Evolutionary conservation across 2,329 filamentous ascomycete genomes (phyloP).

Genomic region (Drechmeria coniospora): DNA sequence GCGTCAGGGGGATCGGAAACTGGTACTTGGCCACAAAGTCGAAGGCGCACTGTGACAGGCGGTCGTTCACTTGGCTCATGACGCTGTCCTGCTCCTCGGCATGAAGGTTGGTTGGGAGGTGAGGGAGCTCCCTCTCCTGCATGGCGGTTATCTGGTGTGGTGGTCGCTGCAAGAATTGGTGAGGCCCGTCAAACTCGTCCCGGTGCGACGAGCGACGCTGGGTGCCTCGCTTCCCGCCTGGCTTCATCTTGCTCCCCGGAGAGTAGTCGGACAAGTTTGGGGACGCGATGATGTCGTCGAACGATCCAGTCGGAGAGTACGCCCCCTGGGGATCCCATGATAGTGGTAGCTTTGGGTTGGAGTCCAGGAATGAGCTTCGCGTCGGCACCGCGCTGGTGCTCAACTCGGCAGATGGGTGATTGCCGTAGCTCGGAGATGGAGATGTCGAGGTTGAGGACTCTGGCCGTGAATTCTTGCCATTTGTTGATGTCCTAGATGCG

Average conservation of each 20-base stretch:
- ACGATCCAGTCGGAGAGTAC: slow-evolving; percentile 41
- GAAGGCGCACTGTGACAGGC: slow-evolving; percentile 71
- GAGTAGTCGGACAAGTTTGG: slow-evolving; percentile 46
- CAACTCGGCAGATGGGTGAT: slow-evolving; percentile 25
- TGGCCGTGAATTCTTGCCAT: slow-evolving; percentile 21
- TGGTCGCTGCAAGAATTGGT: slow-evolving; percentile 64
- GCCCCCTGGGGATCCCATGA: slow-evolving; percentile 25
- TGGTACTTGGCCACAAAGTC: slow-evolving; percentile 86
- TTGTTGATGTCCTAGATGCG: slow-evolving; percentile 7
- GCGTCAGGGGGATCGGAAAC: slow-evolving; percentile 72
- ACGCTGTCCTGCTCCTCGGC: slow-evolving; percentile 77
- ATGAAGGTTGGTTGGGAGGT: slow-evolving; percentile 67
- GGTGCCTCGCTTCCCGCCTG: slow-evolving; percentile 30
- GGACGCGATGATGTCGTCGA: slow-evolving; percentile 43
- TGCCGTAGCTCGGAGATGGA: slow-evolving; percentile 25
- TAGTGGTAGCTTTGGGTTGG: slow-evolving; percentile 12
- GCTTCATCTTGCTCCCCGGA: slow-evolving; percentile 32
- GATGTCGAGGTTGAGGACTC: slow-evolving; percentile 23
- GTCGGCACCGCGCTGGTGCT: slow-evolving; percentile 14
- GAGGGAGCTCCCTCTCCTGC: slow-evolving; percentile 67
- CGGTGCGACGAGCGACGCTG: slow-evolving; percentile 64
- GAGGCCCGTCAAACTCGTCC: slow-evolving; percentile 80
- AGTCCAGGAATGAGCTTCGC: slow-evolving; percentile 24
- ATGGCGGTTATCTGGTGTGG: slow-evolving; percentile 55
- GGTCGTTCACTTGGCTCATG: slow-evolving; percentile 66